phyloP scores from a whole-genome alignment of 2,329 filamentous ascomycete species.

The Pochonia chlamydosporia region DNA sequence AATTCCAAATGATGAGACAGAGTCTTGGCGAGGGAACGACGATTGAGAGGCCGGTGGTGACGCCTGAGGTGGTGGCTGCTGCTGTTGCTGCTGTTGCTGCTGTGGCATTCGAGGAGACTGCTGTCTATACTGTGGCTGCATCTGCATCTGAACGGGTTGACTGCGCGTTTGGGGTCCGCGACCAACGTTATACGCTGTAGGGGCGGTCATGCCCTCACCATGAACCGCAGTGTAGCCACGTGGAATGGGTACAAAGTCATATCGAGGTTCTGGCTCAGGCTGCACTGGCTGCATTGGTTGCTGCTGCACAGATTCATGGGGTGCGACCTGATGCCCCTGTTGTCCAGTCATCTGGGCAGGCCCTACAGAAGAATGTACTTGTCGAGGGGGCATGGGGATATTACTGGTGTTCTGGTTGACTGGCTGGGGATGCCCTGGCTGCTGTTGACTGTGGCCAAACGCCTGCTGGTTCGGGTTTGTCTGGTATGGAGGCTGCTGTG shows the following conservation, averaged over 20 bases:
- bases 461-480: too few species aligned
- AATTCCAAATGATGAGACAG: slow-evolving; percentile 6
- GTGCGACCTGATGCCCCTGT: background rate
- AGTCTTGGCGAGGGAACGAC: background rate
- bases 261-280: slow-evolving; percentile 23
- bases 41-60: slow-evolving; percentile 7
- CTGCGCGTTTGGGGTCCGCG: background rate
- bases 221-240: slow-evolving; percentile 29
- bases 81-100: slow-evolving; percentile 11
- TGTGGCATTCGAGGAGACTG: slow-evolving; percentile 1
- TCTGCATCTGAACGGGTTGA: slow-evolving; percentile 4
- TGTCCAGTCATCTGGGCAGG: background rate
- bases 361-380: background rate
- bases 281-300: background rate
- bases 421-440: background rate
- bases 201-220: slow-evolving; percentile 26
- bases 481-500: background rate
- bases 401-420: background rate
- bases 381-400: background rate
- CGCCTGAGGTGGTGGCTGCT: slow-evolving; percentile 1
- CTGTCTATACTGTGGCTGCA: slow-evolving; percentile 7
- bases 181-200: slow-evolving; percentile 21
- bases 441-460: background rate
- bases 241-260: slow-evolving; percentile 32
- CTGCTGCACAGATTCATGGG: background rate